Percentiles rank a stretch among this genome's conserved stretches.
phyloP scores from a whole-genome alignment of 2,329 filamentous ascomycete species.

The Trichoderma breve region DNA sequence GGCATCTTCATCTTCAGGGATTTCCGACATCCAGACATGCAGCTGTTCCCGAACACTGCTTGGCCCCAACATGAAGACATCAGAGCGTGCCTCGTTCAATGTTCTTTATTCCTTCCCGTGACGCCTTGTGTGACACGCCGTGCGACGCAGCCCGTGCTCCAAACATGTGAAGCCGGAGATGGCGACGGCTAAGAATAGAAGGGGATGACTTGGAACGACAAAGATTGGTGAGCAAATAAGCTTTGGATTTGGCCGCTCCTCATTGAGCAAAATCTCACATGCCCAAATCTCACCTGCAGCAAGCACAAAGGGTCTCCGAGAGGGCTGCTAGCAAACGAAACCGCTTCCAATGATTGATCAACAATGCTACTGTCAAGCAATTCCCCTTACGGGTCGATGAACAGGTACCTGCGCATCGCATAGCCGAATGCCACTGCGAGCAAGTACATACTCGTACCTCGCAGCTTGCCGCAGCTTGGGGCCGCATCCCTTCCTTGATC shows the following conservation, averaged over 20 bases:
- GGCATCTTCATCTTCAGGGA: background rate
- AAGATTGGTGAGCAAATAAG: slow-evolving; percentile 16
- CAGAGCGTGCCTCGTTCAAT: background rate
- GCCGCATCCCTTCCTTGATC: background rate
- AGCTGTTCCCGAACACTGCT: background rate
- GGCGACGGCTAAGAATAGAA: slow-evolving; percentile 6
- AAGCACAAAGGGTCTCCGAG: background rate
- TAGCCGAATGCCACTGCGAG: background rate
- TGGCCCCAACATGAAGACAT: background rate
- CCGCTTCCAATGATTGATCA: background rate
- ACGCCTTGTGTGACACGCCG: background rate
- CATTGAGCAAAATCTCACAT: slow-evolving; percentile 10
- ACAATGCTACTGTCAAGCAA: background rate
- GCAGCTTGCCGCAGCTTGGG: background rate
- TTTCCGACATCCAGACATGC: background rate
- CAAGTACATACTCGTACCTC: background rate
- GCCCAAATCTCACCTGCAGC: slow-evolving; percentile 14
- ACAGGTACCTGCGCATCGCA: background rate
- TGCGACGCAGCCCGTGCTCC: background rate
- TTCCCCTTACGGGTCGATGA: background rate
- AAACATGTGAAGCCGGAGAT: background rate
- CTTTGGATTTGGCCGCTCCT: background rate
- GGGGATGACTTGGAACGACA: background rate
- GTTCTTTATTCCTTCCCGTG: background rate
- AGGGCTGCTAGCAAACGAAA: background rate